A percentile compares a stretch with the other conserved stretches of the same genome.
phyloP scores from a whole-genome alignment of 2,329 filamentous ascomycete species.

The Colletotrichum simmondsii region DNA sequence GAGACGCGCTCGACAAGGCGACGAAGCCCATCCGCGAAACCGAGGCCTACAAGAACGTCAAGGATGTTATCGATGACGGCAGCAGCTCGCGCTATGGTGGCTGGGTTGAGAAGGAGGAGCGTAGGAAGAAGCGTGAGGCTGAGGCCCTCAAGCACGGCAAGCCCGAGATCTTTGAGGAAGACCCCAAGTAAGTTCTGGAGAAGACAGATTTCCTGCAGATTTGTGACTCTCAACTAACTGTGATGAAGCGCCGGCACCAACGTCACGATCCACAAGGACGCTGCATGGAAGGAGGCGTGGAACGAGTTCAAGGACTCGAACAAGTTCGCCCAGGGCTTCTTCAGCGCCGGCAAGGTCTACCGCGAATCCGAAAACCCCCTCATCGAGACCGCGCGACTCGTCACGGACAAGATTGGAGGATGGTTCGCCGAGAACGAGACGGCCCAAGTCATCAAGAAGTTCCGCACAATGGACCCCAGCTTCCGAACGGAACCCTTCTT shows the following conservation, averaged over 20 bases:
- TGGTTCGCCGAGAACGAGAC: constrained; percentile 99
- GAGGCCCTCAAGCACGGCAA: constrained; percentile 66
- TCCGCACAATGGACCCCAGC: constrained; percentile 92
- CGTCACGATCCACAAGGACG: constrained; percentile 94
- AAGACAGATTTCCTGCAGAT: background rate
- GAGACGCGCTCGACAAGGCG: constrained; percentile 90
- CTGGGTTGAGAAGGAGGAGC: constrained; percentile 96
- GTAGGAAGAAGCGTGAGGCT: constrained; percentile 80
- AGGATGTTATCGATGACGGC: constrained; percentile 96
- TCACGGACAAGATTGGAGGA: constrained; percentile 90
- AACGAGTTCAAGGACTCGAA: constrained; percentile 91
- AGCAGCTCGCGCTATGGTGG: constrained; percentile 96
- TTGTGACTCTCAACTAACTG: constrained; percentile 44
- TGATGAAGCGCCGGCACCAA: constrained; percentile 85
- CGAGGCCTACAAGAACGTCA: constrained; percentile 93
- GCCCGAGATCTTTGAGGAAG: constrained; percentile 77
- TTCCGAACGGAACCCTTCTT: constrained; percentile 97
- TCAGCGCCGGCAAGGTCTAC: constrained; percentile 87
- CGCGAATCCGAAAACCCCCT: constrained; percentile 98
- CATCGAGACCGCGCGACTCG: constrained; percentile 90
- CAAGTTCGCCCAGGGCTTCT: constrained; percentile 88
- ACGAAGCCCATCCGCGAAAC: constrained; percentile 94
- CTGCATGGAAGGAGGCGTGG: constrained; percentile 99
- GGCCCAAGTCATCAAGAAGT: constrained; percentile 96
- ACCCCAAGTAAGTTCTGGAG: constrained; percentile 79